phyloP scores from a whole-genome alignment of 2,329 filamentous ascomycete genomes.

The Aspergillus pseudoterreus region DNA sequence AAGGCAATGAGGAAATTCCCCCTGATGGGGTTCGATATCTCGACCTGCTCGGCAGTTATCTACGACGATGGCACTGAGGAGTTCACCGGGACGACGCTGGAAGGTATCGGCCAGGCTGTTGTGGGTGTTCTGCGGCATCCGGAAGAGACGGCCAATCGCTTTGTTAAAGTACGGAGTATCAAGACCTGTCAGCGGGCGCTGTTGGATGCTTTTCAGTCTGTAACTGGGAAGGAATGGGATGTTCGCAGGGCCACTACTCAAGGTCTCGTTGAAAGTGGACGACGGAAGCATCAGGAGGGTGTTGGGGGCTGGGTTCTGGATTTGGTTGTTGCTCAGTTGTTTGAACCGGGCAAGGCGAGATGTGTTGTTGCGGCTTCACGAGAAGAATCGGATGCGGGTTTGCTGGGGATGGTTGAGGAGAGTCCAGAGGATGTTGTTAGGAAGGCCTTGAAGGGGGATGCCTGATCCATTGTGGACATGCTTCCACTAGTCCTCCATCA shows the following conservation, averaged over 20 bases:
- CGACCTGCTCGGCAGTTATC: slow-evolving; percentile 1
- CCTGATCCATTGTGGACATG: background rate
- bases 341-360: slow-evolving; percentile 1
- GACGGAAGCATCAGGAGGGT: slow-evolving; percentile 1
- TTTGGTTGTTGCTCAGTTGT: slow-evolving; percentile 5
- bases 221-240: slow-evolving; percentile 4
- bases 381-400: slow-evolving; percentile 2
- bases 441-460: background rate
- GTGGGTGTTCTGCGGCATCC: slow-evolving; percentile 8
- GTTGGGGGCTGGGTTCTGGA: slow-evolving; percentile 4
- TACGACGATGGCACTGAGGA: slow-evolving; percentile 8
- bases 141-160: slow-evolving; percentile 7
- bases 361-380: slow-evolving; percentile 3
- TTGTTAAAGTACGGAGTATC: slow-evolving; percentile 6
- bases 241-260: slow-evolving; percentile 1
- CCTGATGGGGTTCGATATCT: slow-evolving; percentile 6
- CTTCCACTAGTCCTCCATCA: background rate
- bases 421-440: background rate
- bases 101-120: slow-evolving; percentile 8
- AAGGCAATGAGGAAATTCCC: slow-evolving; percentile 6
- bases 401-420: slow-evolving; percentile 7
- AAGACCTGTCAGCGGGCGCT: slow-evolving; percentile 8
- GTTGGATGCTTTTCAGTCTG: slow-evolving; percentile 8
- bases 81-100: slow-evolving; percentile 6
- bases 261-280: background rate